Evolutionary conservation across 306 rosid species (phyloP), one percentile per base, ranked within the genome.

Genomic region (Prunus padus): DNA sequence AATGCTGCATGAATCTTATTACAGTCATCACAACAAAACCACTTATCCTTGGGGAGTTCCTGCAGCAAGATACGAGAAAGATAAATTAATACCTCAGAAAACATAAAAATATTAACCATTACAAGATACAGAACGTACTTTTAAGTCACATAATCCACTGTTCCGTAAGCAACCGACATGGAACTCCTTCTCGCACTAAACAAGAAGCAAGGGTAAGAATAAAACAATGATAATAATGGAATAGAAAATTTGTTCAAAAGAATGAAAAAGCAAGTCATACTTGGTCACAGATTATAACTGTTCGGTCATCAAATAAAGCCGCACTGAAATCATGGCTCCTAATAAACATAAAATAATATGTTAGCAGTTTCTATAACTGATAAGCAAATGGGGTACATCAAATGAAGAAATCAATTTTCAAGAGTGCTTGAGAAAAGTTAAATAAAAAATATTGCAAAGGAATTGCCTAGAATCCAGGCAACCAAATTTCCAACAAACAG

Each of bases 21-120:
- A 84, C 99, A 96, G 75, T 96, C 93, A 18, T 81, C 90, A 75
- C 98, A 86, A 81, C 99, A 96, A 82, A 96, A 96, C 99, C 99
- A 96, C 88, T 96, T 96, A 75, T 96, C 97, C 87, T 87, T 96
- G 40, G 99, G 99, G 52, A 96, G 92, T 82, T 90, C 99, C 99
- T 96, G 86, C 69, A 68, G 68, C 22, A 57, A 71, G 31, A 76
- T 31, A 26, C 44, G 33, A 59, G 64, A 7, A 51, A 79, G 40
- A 75, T 57, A 78, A 73, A 65, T 82, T 50, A 79, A 77, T 76
- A 71, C n/a, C 62, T 18, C 49, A 51, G 76, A 52, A 69, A 72
- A 65, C 26, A 75, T 66, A 40, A 81, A 55, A 30, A 82, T 44
- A 45, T 26, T 54, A 57, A 77, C 67, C 51, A 64, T 19, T 37